These are phyloP conservation scores for Leccinum fallax DNA, from an alignment of 1,284 basidiomycete genomes.

Conservation along the genomic window DNA sequence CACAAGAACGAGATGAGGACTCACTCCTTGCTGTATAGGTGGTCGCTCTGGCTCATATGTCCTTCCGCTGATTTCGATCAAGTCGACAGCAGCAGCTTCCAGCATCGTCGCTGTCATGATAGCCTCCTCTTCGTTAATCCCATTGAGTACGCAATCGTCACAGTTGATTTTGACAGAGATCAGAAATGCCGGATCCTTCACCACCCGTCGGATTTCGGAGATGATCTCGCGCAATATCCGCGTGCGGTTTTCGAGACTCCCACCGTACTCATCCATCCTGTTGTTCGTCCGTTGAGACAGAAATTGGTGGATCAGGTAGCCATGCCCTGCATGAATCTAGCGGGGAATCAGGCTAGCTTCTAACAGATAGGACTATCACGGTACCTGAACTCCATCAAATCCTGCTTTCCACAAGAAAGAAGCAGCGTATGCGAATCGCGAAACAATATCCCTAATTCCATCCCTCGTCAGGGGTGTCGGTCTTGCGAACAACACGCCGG, in stretches of 20 bases:
- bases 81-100: constrained; percentile 46
- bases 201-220: constrained; percentile 34
- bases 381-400: constrained; percentile 36
- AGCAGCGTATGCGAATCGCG: constrained; percentile 33
- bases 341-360: neutral
- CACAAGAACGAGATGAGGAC: constrained; percentile 13
- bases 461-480: constrained; percentile 32
- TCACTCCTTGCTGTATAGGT: constrained; percentile 16
- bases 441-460: constrained; percentile 34
- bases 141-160: constrained; percentile 30
- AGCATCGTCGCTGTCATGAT: constrained; percentile 44
- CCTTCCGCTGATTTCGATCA: constrained; percentile 52
- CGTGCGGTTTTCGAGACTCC: constrained; percentile 48
- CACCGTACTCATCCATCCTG: constrained; percentile 56
- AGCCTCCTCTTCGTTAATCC: constrained; percentile 43
- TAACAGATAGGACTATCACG: neutral
- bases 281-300: constrained; percentile 47
- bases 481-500: constrained; percentile 36
- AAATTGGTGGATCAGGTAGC: constrained; percentile 45
- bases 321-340: constrained; percentile 49
- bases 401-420: constrained; percentile 29
- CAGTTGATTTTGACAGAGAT: constrained; percentile 52
- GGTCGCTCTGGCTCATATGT: constrained; percentile 42
- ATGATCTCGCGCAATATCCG: constrained; percentile 40
- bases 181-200: constrained; percentile 40